phyloP scores from a whole-genome alignment of 2,329 filamentous ascomycete species.

The Ophiocordyceps camponoti-floridani region DNA sequence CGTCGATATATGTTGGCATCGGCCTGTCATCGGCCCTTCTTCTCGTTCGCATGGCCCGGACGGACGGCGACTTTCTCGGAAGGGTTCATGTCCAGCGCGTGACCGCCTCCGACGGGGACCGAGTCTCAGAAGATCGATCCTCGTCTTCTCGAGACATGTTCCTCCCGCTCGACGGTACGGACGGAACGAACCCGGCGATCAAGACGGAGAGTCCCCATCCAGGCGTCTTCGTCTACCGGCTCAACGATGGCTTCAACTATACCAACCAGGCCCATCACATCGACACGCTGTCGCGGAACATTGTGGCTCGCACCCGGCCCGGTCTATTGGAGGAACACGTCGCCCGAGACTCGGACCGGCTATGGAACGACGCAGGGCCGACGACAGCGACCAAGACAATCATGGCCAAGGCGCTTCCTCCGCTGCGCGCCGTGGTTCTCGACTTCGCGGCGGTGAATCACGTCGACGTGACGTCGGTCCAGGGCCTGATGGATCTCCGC shows the following conservation, averaged over 20 bases:
- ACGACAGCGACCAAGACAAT: slow-evolving; percentile 9
- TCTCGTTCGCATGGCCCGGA: slow-evolving; percentile 25
- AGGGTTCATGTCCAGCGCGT: slow-evolving; percentile 10
- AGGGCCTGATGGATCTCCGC: slow-evolving; percentile 36
- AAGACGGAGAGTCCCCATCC: slow-evolving; percentile 23
- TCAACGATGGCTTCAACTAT: slow-evolving; percentile 33
- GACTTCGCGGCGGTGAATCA: slow-evolving; percentile 40
- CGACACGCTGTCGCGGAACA: slow-evolving; percentile 19
- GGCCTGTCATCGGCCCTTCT: slow-evolving; percentile 22
- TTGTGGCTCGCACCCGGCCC: slow-evolving; percentile 21
- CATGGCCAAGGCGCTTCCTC: slow-evolving; percentile 18
- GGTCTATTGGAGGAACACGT: slow-evolving; percentile 17
- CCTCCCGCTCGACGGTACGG: slow-evolving; percentile 20
- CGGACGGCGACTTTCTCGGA: slow-evolving; percentile 28
- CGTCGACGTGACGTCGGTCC: slow-evolving; percentile 38
- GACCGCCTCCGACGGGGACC: neutral
- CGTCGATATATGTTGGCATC: slow-evolving; percentile 30
- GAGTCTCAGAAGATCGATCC: neutral
- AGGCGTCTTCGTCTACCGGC: slow-evolving; percentile 33
- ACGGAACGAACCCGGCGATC: slow-evolving; percentile 26
- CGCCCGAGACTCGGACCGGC: slow-evolving; percentile 22
- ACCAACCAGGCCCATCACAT: slow-evolving; percentile 30
- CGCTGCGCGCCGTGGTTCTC: slow-evolving; percentile 34
- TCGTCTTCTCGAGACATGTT: slow-evolving; percentile 15
- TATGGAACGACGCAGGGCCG: slow-evolving; percentile 36